Evolutionary conservation across 495 filamentous ascomycete genomes (phyloP).

Genomic region (Pseudevernia furfuracea): DNA sequence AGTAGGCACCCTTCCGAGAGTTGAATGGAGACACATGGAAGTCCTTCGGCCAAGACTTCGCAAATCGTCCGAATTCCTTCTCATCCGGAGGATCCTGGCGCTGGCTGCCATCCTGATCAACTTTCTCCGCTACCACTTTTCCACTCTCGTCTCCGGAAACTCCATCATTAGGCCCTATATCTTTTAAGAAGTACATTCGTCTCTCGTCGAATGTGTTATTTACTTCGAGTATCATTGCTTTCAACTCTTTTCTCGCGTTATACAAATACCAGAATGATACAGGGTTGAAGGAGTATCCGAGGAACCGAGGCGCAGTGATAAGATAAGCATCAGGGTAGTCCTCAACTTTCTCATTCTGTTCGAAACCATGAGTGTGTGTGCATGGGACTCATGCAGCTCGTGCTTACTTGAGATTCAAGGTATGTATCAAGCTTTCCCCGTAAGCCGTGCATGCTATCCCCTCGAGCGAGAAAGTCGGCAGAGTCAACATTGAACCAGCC

Average conservation of each 20-base stretch:
- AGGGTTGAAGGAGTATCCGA: slow-evolving; percentile 67
- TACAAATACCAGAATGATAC: slow-evolving; percentile 81
- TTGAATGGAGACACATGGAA: slow-evolving; percentile 74
- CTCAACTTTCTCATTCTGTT: slow-evolving; percentile 21
- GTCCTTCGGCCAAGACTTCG: slow-evolving; percentile 53
- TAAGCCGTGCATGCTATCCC: slow-evolving; percentile 39
- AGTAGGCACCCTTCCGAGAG: slow-evolving; percentile 53
- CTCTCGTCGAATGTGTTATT: slow-evolving; percentile 74
- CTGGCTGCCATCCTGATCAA: background rate
- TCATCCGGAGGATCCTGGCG: background rate
- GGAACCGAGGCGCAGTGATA: slow-evolving; percentile 58
- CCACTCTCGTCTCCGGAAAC: background rate
- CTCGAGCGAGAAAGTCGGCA: slow-evolving; percentile 51
- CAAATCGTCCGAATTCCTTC: slow-evolving; percentile 29
- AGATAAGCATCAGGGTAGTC: slow-evolving; percentile 55
- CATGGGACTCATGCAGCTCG: background rate
- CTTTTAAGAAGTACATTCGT: slow-evolving; percentile 36
- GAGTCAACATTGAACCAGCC: slow-evolving; percentile 54
- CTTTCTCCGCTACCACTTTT: background rate
- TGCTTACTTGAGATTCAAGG: slow-evolving; percentile 35
- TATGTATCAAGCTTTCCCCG: slow-evolving; percentile 52
- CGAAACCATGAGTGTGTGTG: background rate
- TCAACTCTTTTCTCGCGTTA: slow-evolving; percentile 46
- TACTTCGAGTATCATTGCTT: slow-evolving; percentile 64
- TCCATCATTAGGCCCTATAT: background rate